Conservation (phyloP, 2,329 filamentous ascomycete genomes). For the Alternaria angustiovoidea region DNA sequence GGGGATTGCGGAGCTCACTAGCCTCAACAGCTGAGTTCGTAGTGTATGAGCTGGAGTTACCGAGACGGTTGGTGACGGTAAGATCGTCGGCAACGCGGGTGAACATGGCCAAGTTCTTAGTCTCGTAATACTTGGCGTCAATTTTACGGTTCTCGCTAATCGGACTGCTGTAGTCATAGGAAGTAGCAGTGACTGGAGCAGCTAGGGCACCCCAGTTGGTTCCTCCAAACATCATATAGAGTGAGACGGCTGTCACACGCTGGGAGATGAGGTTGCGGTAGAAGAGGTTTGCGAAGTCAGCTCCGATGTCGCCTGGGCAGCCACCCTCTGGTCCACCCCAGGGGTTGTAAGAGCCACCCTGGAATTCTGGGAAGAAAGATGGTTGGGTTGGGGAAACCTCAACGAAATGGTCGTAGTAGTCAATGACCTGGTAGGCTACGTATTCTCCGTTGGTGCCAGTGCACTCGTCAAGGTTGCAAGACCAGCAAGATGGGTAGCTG, state of each 20-base stretch:
- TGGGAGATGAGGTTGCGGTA: conserved; percentile 70
- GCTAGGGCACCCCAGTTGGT: conserved; percentile 70
- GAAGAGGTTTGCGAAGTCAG: conserved; percentile 70
- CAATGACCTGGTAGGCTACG: conserved; percentile 61
- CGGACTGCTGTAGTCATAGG: conserved; percentile 70
- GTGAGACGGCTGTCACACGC: conserved; percentile 65
- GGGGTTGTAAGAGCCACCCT: conserved; percentile 67
- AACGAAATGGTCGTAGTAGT: conserved; percentile 59
- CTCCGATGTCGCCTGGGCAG: conserved; percentile 62
- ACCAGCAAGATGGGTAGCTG: conserved; percentile 66
- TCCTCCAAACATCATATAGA: conserved; percentile 72
- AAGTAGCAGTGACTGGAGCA: conserved; percentile 65
- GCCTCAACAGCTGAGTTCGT: conserved; percentile 62
- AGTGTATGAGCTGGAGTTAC: conserved; percentile 60
- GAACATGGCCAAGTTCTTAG: conserved; percentile 68
- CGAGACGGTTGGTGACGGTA: conserved; percentile 61
- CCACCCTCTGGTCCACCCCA: conserved; percentile 68
- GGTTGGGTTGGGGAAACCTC: conserved; percentile 57
- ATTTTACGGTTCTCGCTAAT: conserved; percentile 67
- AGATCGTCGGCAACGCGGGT: conserved; percentile 66
- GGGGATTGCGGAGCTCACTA: conserved; percentile 66
- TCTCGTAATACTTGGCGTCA: conserved; percentile 69
- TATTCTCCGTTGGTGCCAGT: conserved; percentile 67
- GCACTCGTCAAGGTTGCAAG: conserved; percentile 68
- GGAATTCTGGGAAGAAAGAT: conserved; percentile 66